Conservation (phyloP, 441 rosid genomes). For the Raphanus hybrid region DNA sequence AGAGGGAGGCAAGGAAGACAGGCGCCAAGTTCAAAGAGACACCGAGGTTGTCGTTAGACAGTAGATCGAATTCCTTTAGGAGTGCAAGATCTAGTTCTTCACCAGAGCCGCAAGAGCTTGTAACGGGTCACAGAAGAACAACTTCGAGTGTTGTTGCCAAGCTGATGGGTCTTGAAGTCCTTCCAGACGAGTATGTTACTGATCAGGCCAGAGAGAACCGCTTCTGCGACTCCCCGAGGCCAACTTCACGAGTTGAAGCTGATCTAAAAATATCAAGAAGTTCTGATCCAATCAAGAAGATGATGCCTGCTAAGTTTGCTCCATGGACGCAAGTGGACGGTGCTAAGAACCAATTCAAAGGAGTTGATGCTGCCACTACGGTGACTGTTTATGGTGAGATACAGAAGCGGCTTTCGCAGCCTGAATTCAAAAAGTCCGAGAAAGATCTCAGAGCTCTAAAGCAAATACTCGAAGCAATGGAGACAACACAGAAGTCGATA, state of each 20-base stretch:
- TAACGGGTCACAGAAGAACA: slow-evolving; percentile 52
- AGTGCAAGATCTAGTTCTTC: slow-evolving; percentile 48
- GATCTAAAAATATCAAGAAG: slow-evolving; percentile 48
- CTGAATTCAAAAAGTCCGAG: slow-evolving; percentile 76
- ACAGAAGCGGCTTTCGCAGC: slow-evolving; percentile 77
- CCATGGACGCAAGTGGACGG: slow-evolving; percentile 72
- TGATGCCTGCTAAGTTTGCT: slow-evolving; percentile 50
- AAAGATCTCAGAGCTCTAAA: slow-evolving; percentile 90
- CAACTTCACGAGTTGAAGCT: slow-evolving; percentile 46
- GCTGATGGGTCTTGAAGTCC: slow-evolving; percentile 86
- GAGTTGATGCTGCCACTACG: slow-evolving; percentile 40
- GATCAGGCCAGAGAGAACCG: slow-evolving; percentile 49
- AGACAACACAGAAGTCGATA: slow-evolving; percentile 55
- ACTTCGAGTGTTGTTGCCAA: slow-evolving; percentile 83
- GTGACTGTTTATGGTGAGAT: slow-evolving; percentile 77
- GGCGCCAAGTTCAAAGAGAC: slow-evolving; percentile 67
- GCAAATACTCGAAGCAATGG: slow-evolving; percentile 90
- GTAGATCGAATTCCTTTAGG: slow-evolving; percentile 61
- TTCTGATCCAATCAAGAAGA: slow-evolving; percentile 27
- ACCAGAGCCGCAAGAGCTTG: slow-evolving; percentile 57
- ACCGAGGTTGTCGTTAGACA: slow-evolving; percentile 91
- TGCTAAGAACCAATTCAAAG: slow-evolving; percentile 47
- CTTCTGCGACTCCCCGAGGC: slow-evolving; percentile 58
- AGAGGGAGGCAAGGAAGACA: slow-evolving; percentile 68
- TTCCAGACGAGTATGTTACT: slow-evolving; percentile 50